These are phyloP conservation scores for Rosa rugosa DNA, from an alignment of 306 rosid genomes.

Conservation along the genomic window DNA sequence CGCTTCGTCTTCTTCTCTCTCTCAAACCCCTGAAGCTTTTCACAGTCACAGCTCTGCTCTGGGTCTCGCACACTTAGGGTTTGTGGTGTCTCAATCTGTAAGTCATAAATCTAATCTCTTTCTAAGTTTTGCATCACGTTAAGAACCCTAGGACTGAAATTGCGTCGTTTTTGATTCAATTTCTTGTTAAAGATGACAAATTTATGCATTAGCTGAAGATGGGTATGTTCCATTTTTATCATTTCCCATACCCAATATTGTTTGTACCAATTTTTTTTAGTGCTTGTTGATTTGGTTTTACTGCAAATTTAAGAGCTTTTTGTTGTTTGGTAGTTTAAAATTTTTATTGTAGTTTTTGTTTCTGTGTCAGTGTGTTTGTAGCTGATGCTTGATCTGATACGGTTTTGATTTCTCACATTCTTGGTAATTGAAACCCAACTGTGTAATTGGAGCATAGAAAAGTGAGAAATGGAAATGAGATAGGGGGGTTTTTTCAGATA, in stretches of 20 bases:
- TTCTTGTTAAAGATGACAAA: neutral
- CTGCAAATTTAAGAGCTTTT: neutral
- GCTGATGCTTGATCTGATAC: constrained; percentile 43
- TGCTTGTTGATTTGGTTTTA: constrained; percentile 6
- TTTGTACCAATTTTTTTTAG: neutral
- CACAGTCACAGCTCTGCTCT: neutral
- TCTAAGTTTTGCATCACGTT: neutral
- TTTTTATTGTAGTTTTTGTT: neutral
- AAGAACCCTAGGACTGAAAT: constrained; percentile 30
- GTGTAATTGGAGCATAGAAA: constrained; percentile 21
- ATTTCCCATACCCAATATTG: neutral
- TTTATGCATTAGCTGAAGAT: neutral
- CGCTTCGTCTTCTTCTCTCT: neutral
- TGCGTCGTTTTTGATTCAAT: neutral
- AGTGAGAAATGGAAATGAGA: constrained; percentile 19
- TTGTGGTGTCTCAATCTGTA: constrained; percentile 21
- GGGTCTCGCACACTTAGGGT: constrained; percentile 1
- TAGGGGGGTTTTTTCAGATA: constrained; percentile 23
- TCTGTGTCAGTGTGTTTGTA: constrained; percentile 24
- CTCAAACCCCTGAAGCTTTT: constrained; percentile 1
- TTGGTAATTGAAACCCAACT: constrained; percentile 21
- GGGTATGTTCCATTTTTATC: neutral
- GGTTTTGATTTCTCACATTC: constrained; percentile 33
- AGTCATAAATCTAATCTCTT: constrained; percentile 25
- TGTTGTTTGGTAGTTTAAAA: neutral